phyloP scores from a whole-genome alignment of 1,284 basidiomycete species.

The Wolfiporia cocos region DNA sequence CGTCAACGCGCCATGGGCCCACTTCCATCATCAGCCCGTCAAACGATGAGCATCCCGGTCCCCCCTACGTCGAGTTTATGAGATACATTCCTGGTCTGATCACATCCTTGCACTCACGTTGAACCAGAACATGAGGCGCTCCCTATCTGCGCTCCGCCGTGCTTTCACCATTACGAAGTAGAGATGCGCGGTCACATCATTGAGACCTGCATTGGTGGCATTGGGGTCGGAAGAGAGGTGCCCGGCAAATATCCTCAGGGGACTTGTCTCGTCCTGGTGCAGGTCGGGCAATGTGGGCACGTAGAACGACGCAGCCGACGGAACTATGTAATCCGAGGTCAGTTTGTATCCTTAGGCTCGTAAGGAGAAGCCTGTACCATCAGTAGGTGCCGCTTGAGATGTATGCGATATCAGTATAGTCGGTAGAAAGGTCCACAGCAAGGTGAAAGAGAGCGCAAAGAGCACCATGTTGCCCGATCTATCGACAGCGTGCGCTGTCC shows the following conservation, averaged over 20 bases:
- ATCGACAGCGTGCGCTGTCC: too few species aligned
- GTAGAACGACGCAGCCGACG: constrained; percentile 82
- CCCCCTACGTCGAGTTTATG: too few species aligned
- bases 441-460: background rate
- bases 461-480: background rate
- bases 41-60: constrained; percentile 95
- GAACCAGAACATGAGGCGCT: constrained; percentile 93
- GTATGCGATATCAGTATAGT: background rate
- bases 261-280: constrained; percentile 62
- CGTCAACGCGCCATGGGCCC: constrained; percentile 85
- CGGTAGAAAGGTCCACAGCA: constrained; percentile 4
- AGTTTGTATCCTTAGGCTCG: background rate
- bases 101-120: constrained; percentile 53
- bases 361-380: constrained; percentile 26
- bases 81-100: too few species aligned
- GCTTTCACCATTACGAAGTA: constrained; percentile 93
- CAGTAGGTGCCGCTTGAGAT: constrained; percentile 35
- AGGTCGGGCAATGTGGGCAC: constrained; percentile 74
- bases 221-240: constrained; percentile 78
- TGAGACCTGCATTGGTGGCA: constrained; percentile 37
- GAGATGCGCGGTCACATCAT: constrained; percentile 69
- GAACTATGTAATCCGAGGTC: constrained; percentile 34
- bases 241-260: constrained; percentile 77
- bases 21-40: constrained; percentile 98
- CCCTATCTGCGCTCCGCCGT: constrained; percentile 79